A percentile compares a stretch with the other conserved stretches of the same genome.
Evolutionary conservation across 1,139 yeast species (phyloP).

Genomic region (Hyphopichia buzzinii): DNA sequence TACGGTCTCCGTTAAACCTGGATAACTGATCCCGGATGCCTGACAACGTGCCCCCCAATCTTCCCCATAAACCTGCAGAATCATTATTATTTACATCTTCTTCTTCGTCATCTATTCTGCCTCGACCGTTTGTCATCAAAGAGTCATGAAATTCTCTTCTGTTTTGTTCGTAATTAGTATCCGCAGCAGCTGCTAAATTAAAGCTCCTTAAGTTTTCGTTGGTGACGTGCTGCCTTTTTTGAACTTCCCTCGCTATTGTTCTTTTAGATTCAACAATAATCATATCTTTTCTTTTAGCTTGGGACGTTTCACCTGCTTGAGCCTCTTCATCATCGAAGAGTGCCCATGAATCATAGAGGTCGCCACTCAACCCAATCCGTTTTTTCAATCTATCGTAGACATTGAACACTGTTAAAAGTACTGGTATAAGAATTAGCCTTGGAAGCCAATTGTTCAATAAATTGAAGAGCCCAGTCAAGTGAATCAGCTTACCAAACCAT

Average conservation of each 20-base stretch:
- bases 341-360: constrained; percentile 57
- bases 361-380: constrained; percentile 41
- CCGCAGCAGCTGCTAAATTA: constrained; percentile 28
- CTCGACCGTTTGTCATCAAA: constrained; percentile 8
- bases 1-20: constrained; percentile 12
- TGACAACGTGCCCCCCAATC: constrained; percentile 24
- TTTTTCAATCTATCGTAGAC: constrained; percentile 65
- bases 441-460: constrained; percentile 75
- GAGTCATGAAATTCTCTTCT: constrained; percentile 25
- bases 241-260: constrained; percentile 35
- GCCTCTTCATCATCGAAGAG: constrained; percentile 46
- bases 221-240: constrained; percentile 19
- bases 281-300: constrained; percentile 32
- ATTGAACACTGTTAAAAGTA: constrained; percentile 60
- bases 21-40: constrained; percentile 19
- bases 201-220: constrained; percentile 25
- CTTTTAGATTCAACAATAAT: constrained; percentile 45
- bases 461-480: constrained; percentile 71
- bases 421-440: constrained; percentile 66
- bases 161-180: constrained; percentile 31
- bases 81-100: not conserved
- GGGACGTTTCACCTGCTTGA: constrained; percentile 14
- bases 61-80: constrained; percentile 18
- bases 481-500: constrained; percentile 74
- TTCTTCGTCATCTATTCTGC: constrained; percentile 5